phyloP scores from a whole-genome alignment of 2,329 filamentous ascomycete genomes.

The Plectosphaerella plurivora region DNA sequence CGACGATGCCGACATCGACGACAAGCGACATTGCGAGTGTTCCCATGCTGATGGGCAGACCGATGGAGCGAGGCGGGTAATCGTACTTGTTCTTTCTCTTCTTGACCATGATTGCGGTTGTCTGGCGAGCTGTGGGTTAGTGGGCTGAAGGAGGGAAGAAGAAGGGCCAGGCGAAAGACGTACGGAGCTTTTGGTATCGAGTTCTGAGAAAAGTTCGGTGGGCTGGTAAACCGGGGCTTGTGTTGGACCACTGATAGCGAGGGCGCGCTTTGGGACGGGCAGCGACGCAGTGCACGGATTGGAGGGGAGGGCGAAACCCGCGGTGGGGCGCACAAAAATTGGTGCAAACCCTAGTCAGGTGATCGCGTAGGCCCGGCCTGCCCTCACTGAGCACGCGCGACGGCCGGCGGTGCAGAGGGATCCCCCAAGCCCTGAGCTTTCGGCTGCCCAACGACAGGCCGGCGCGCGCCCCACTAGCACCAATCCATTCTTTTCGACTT shows the following conservation, averaged over 20 bases:
- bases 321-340: not conserved
- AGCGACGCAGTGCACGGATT: not conserved
- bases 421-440: too few species aligned
- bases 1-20: slow-evolving; percentile 7
- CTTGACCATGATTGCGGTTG: slow-evolving; percentile 64
- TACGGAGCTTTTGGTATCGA: slow-evolving; percentile 12
- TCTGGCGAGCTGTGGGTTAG: slow-evolving; percentile 29
- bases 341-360: slow-evolving; percentile 3
- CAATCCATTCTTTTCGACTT: slow-evolving; percentile 2
- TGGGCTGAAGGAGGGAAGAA: slow-evolving; percentile 15
- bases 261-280: too few species aligned
- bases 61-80: not conserved
- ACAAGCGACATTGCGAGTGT: not conserved
- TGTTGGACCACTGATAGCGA: not conserved
- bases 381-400: too few species aligned
- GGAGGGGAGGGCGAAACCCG: not conserved
- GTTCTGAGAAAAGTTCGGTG: slow-evolving; percentile 3
- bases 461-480: too few species aligned
- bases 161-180: slow-evolving; percentile 6
- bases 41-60: too few species aligned
- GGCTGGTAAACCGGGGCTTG: slow-evolving; percentile 6
- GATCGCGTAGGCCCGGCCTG: not conserved
- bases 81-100: slow-evolving; percentile 67
- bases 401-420: too few species aligned
- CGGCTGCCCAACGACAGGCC: too few species aligned